These are phyloP conservation scores for Camellia sinensis DNA, from an alignment of 148 eudicot species.

Conservation along the genomic window DNA sequence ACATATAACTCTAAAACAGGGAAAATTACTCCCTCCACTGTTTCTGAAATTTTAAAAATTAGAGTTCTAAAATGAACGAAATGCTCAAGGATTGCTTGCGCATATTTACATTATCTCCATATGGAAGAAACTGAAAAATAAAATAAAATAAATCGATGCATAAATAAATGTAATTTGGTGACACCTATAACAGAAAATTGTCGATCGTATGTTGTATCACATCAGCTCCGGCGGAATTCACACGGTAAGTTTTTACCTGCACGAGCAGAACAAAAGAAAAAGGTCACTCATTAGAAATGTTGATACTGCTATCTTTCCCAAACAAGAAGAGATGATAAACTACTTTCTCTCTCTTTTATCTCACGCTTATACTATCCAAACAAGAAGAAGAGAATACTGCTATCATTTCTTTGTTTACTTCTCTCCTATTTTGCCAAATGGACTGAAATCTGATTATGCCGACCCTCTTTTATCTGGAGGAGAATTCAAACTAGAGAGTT, in stretches of 20 bases:
- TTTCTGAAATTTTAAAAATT: neutral
- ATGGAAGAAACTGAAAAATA: neutral
- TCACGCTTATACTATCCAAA: too few relatives aligned
- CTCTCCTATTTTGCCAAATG: too few relatives aligned
- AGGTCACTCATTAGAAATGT: neutral
- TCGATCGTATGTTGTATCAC: slow-evolving; percentile 42
- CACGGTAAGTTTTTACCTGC: slow-evolving; percentile 28
- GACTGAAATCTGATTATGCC: neutral
- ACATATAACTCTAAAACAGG: neutral
- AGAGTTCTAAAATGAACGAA: neutral
- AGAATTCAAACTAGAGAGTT: neutral
- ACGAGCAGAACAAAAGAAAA: neutral
- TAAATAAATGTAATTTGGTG: neutral
- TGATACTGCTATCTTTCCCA: neutral
- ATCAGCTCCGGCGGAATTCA: slow-evolving; percentile 33
- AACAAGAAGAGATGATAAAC: neutral
- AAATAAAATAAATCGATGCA: neutral
- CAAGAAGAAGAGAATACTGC: too few relatives aligned
- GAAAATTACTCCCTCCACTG: neutral
- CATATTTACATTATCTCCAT: slow-evolving; percentile 1
- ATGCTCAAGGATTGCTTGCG: neutral
- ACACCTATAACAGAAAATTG: slow-evolving; percentile 24
- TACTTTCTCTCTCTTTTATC: too few relatives aligned
- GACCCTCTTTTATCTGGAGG: neutral
- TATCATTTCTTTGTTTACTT: too few relatives aligned